Conservation (phyloP, 1,284 basidiomycete genomes). For the Schizophyllum amplum region DNA sequence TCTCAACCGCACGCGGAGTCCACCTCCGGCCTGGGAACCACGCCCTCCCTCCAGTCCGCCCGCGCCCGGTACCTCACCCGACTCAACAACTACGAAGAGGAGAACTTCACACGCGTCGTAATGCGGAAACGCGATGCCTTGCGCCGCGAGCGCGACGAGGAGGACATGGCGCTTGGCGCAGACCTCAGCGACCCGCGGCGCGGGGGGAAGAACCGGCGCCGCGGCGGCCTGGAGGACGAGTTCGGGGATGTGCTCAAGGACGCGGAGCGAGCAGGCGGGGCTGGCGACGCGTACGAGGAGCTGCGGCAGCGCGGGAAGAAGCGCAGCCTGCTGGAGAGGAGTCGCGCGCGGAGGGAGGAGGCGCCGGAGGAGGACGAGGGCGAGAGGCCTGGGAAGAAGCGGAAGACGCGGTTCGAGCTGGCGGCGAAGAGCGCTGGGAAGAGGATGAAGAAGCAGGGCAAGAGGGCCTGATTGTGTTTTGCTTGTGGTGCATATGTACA, state of each 20-base stretch:
- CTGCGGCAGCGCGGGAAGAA: slow-evolving; percentile 63
- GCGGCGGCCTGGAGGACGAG: slow-evolving; percentile 78
- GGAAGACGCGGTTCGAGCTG: slow-evolving; percentile 74
- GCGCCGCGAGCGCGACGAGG: slow-evolving; percentile 80
- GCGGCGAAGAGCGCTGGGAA: slow-evolving; percentile 54
- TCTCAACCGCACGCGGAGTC: slow-evolving; percentile 62
- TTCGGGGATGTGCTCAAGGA: slow-evolving; percentile 71
- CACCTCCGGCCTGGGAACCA: slow-evolving; percentile 70
- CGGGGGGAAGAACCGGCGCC: slow-evolving; percentile 41
- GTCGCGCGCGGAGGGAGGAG: slow-evolving; percentile 30
- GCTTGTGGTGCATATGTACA: neutral
- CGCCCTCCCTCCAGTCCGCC: slow-evolving; percentile 47
- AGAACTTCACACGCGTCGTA: slow-evolving; percentile 88
- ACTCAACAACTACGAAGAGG: slow-evolving; percentile 91
- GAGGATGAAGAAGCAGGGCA: slow-evolving; percentile 13
- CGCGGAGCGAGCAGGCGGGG: slow-evolving; percentile 37
- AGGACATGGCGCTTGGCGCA: slow-evolving; percentile 84
- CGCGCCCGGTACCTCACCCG: slow-evolving; percentile 75
- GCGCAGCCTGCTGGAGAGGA: slow-evolving; percentile 49
- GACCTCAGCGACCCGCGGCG: slow-evolving; percentile 36
- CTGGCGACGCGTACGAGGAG: slow-evolving; percentile 62
- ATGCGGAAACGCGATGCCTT: slow-evolving; percentile 87
- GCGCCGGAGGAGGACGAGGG: slow-evolving; percentile 33
- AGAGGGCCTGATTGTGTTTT: neutral
- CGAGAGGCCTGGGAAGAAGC: slow-evolving; percentile 33